These are phyloP conservation scores for Kuraishia ogatae DNA, from an alignment of 805 yeast genomes.

Conservation along the genomic window DNA sequence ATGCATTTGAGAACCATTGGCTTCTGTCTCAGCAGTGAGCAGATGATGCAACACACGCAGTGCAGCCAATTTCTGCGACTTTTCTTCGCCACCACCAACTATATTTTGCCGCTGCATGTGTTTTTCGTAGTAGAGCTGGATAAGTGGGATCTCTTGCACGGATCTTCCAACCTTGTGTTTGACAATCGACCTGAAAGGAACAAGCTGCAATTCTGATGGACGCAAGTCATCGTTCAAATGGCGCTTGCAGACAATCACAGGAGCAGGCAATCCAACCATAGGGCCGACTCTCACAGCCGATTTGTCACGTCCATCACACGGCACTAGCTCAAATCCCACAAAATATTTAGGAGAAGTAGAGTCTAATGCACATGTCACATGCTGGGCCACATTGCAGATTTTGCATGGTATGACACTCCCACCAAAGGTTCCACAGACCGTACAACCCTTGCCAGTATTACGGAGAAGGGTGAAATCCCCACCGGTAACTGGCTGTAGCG, in stretches of 20 bases:
- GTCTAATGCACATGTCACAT: conserved; percentile 54
- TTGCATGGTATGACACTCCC: conserved; percentile 45
- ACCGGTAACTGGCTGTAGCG: conserved; percentile 41
- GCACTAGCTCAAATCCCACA: conserved; percentile 44
- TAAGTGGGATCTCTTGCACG: conserved; percentile 6
- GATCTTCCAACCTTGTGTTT: conserved; percentile 18
- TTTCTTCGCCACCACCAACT: not conserved
- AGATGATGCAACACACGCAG: not conserved
- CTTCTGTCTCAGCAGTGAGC: not conserved
- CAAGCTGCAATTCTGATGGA: conserved; percentile 9
- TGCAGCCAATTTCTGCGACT: not conserved
- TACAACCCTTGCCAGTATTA: conserved; percentile 29
- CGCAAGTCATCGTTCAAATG: conserved; percentile 20
- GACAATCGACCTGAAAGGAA: conserved; percentile 22
- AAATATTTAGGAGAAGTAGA: conserved; percentile 23
- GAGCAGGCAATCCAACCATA: conserved; percentile 30
- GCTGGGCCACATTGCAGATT: conserved; percentile 31
- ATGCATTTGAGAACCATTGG: not conserved
- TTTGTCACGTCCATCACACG: conserved; percentile 15
- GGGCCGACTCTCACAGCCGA: conserved; percentile 13
- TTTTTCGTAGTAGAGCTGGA: conserved; percentile 9
- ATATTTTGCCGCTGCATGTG: not conserved
- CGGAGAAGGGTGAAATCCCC: conserved; percentile 20
- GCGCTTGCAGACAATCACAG: conserved; percentile 32
- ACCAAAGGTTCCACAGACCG: conserved; percentile 32